Percentiles rank a stretch among this genome's conserved stretches.
Conservation (phyloP, 2,329 filamentous ascomycete species). For the Aspergillus sp. region DNA sequence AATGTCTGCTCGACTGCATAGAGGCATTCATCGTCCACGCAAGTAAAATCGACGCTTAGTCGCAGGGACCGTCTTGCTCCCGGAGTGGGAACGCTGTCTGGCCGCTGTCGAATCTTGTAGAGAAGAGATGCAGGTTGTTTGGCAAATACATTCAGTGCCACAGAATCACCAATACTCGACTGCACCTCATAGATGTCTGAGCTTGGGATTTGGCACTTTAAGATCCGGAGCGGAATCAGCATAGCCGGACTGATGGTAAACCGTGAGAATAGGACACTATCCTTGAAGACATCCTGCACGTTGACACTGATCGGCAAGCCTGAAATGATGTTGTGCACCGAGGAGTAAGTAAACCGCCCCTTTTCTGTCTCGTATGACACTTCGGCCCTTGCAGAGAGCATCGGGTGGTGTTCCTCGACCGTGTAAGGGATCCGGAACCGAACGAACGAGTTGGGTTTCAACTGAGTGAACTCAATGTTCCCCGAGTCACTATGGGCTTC, state of each 20-base stretch:
- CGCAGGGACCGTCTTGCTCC: slow-evolving; percentile 43
- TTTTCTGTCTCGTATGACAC: slow-evolving; percentile 69
- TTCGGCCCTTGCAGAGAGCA: slow-evolving; percentile 75
- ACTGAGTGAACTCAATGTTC: slow-evolving; percentile 45
- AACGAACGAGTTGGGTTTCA: slow-evolving; percentile 34
- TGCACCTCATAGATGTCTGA: slow-evolving; percentile 65
- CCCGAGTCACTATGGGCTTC: slow-evolving; percentile 48
- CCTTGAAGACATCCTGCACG: slow-evolving; percentile 93
- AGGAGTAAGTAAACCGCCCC: slow-evolving; percentile 66
- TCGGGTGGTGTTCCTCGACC: slow-evolving; percentile 72
- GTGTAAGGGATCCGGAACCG: slow-evolving; percentile 74
- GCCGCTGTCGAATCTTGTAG: slow-evolving; percentile 66
- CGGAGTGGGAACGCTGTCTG: slow-evolving; percentile 19
- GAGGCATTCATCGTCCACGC: slow-evolving; percentile 72
- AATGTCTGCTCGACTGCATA: slow-evolving; percentile 52
- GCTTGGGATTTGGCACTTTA: slow-evolving; percentile 68
- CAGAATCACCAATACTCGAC: slow-evolving; percentile 49
- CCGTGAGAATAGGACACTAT: slow-evolving; percentile 75
- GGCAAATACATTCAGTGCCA: slow-evolving; percentile 67
- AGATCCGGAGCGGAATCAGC: slow-evolving; percentile 71
- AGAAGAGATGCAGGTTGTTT: slow-evolving; percentile 79
- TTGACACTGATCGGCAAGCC: slow-evolving; percentile 88
- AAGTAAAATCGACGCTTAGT: slow-evolving; percentile 73
- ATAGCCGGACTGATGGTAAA: slow-evolving; percentile 88
- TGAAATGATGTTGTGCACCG: slow-evolving; percentile 66